Evolutionary conservation across 345 rosid genomes (phyloP).

Genomic region (Rhizophora mangle): DNA sequence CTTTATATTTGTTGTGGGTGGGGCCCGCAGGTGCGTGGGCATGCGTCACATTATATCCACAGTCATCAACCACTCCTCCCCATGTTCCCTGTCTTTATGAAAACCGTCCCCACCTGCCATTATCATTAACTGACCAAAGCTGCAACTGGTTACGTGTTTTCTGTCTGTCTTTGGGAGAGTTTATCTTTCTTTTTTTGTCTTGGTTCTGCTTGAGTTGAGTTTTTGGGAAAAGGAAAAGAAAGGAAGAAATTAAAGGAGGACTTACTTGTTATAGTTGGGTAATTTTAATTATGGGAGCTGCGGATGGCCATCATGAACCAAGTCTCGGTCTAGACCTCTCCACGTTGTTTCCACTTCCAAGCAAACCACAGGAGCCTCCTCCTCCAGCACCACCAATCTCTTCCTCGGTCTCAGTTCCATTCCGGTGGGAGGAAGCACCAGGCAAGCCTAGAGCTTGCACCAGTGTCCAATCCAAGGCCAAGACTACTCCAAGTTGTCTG

Average conservation of each 20-base stretch:
- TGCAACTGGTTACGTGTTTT: conserved; percentile 1
- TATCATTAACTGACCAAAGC: neutral
- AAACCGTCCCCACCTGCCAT: neutral
- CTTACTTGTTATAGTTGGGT: neutral
- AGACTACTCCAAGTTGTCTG: conserved; percentile 32
- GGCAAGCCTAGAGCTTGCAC: conserved; percentile 63
- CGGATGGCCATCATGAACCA: conserved; percentile 4
- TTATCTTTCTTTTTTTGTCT: neutral
- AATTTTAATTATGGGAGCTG: neutral
- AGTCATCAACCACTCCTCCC: too few species aligned
- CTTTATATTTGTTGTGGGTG: too few species aligned
- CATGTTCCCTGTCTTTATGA: too few species aligned
- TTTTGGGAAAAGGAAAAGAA: too few species aligned
- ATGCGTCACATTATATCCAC: too few species aligned
- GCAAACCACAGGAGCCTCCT: conserved; percentile 33
- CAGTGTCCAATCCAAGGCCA: conserved; percentile 20
- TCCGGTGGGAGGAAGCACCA: conserved; percentile 89
- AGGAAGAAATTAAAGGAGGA: too few species aligned
- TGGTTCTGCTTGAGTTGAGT: too few species aligned
- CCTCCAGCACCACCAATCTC: conserved; percentile 61
- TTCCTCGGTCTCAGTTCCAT: conserved; percentile 60
- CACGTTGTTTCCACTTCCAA: conserved; percentile 48
- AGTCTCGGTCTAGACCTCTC: conserved; percentile 40
- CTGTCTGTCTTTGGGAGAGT: neutral
- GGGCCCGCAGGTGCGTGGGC: too few species aligned